A percentile compares a stretch with the other conserved stretches of the same genome.
phyloP scores from a whole-genome alignment of 441 rosid species.

The Populus hybrid region DNA sequence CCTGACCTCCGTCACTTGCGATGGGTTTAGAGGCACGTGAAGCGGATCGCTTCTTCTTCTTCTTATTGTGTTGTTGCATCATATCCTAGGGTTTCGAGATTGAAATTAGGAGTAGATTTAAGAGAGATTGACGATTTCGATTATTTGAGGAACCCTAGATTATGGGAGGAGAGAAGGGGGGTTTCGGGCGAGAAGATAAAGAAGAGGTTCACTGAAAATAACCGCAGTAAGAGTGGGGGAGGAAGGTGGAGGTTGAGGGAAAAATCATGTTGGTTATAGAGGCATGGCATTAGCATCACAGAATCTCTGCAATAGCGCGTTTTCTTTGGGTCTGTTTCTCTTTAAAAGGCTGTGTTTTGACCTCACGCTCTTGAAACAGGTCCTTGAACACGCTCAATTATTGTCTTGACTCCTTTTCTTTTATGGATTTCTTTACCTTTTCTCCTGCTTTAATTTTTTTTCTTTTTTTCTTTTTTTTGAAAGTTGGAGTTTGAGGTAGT shows the following conservation, averaged over 20 bases:
- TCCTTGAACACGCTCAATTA: not conserved
- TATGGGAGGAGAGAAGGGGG: not conserved
- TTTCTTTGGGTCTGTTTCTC: not conserved
- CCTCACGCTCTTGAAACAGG: not conserved
- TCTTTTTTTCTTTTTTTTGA: no score
- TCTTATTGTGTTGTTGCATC: constrained; percentile 50
- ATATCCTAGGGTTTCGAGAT: constrained; percentile 11
- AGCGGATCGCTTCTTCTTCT: constrained; percentile 36
- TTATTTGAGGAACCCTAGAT: constrained; percentile 20
- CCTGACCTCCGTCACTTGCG: constrained; percentile 4
- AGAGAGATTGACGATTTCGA: not conserved
- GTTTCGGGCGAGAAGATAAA: not conserved
- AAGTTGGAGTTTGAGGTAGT: no score
- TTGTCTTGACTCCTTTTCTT: not conserved
- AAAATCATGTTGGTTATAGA: not conserved
- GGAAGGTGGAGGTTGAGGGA: not conserved
- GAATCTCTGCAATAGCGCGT: not conserved
- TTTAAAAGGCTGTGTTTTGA: not conserved
- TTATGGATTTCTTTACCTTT: not conserved
- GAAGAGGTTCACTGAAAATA: not conserved
- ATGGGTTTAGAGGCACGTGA: constrained; percentile 30
- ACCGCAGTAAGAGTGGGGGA: not conserved
- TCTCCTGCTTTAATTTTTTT: not conserved
- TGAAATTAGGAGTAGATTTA: not conserved
- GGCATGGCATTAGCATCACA: not conserved